phyloP scores from a whole-genome alignment of 2,329 filamentous ascomycete genomes.

The Fusarium nanum region DNA sequence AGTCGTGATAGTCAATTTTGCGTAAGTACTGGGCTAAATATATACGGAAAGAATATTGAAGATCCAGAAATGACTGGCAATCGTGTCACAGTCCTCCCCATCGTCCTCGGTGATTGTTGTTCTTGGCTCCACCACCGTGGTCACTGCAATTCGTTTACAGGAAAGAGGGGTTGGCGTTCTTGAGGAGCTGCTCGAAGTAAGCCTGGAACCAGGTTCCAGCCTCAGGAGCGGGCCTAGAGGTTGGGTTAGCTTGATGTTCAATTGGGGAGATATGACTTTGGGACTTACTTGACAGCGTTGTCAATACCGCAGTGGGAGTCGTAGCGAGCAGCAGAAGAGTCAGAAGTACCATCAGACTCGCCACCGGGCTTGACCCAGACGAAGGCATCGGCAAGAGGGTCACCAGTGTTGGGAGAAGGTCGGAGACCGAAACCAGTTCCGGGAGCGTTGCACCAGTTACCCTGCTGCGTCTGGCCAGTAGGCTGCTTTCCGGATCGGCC shows the following conservation, averaged over 20 bases:
- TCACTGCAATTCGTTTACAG: not conserved
- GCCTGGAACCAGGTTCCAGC: slow-evolving; percentile 76
- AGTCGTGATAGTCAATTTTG: not conserved
- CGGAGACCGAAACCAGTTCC: slow-evolving; percentile 73
- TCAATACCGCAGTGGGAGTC: slow-evolving; percentile 60
- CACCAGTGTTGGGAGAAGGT: slow-evolving; percentile 71
- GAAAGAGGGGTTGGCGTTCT: slow-evolving; percentile 67
- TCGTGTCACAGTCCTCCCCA: not conserved
- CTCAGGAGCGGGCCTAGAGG: slow-evolving; percentile 70
- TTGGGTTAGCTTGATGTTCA: slow-evolving; percentile 42
- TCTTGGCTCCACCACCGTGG: not conserved
- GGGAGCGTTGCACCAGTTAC: slow-evolving; percentile 75
- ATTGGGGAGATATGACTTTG: rapidly evolving
- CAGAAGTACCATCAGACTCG: slow-evolving; percentile 64
- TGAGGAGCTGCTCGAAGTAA: slow-evolving; percentile 68
- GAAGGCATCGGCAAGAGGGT: slow-evolving; percentile 70
- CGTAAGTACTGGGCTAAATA: not conserved
- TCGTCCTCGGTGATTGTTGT: not conserved
- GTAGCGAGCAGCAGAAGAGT: slow-evolving; percentile 57
- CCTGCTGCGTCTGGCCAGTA: slow-evolving; percentile 70
- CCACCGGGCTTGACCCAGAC: slow-evolving; percentile 78
- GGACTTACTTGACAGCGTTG: slow-evolving; percentile 58
- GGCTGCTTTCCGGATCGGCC: slow-evolving; percentile 69
- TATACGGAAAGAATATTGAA: slow-evolving; percentile 5
- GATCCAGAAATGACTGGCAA: not conserved